Evolutionary conservation across 345 rosid species (phyloP), one percentile per base, ranked within the genome.

Genomic region (Eucalyptus sp.): DNA sequence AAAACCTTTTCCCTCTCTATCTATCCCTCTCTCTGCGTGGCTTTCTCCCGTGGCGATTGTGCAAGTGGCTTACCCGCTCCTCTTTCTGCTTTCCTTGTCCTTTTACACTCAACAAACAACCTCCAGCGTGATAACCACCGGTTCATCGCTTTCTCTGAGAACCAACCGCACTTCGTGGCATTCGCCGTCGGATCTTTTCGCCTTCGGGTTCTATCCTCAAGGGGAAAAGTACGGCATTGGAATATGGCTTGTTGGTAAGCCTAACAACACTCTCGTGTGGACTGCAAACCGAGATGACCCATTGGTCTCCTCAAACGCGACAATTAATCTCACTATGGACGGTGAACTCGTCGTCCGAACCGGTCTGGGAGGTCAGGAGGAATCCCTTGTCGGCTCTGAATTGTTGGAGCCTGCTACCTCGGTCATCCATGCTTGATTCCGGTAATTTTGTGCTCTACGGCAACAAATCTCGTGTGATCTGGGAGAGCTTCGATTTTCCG

Each of bases 51-150:
- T 71, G 83, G 27, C 25, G 46, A 71, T 68, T 33, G 25, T 5
- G 44, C 44, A 17, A 68, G 80, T 68, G 25, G 0, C 44, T 33
- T 13, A 3, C 80, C 37, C 25, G 44, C 80, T 68, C 17, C 80
- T 68, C 44, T 68, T 68, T 3, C 80, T 68, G 43, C 80, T 68
- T 68, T 68, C 25, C 44, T 18, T 33, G 80, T 33, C 10, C 80
- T 33, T 68, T 10, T 14, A 5, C 44, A 68, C 44, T 68, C 80
- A 68, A 14, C 80, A 33, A 9, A 68, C 44, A 33, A 68, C 44
- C 44, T 33, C 80, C 0, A 2, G 25, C 80, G 2, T 18, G 80
- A 17, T 68, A 33, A 0, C 24, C 11, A 0, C 37, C 0, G 80
- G 80, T 68, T 68, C 80, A 68, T 68, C 13, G 7, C 80, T 68